Conservation (phyloP, 495 filamentous ascomycete species). For the Aspergillus avenaceus region DNA sequence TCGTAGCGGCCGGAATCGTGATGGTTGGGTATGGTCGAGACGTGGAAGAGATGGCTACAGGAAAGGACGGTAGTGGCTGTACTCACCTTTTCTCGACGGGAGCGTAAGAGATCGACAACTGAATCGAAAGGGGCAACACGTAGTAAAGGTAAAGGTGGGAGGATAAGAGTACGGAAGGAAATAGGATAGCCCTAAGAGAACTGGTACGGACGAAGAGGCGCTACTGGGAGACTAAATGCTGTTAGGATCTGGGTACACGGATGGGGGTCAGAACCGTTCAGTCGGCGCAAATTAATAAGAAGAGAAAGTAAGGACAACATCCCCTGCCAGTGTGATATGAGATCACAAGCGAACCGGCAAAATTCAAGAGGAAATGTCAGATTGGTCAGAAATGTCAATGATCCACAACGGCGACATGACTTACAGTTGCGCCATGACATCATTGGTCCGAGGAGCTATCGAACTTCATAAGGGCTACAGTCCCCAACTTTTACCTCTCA, state of each 20-base stretch:
- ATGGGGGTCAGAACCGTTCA: too few relatives aligned
- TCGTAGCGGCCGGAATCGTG: too few relatives aligned
- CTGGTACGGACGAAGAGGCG: background rate
- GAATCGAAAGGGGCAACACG: background rate
- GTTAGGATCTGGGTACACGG: too few relatives aligned
- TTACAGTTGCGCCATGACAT: slow-evolving; percentile 9
- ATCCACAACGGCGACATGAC: slow-evolving; percentile 1
- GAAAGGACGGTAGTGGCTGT: too few relatives aligned
- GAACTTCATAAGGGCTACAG: background rate
- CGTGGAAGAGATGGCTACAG: too few relatives aligned
- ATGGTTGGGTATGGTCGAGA: too few relatives aligned
- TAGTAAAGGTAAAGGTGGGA: background rate
- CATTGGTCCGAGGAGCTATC: slow-evolving; percentile 8
- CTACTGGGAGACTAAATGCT: background rate
- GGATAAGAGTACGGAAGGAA: background rate
- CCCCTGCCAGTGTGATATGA: slow-evolving; percentile 3
- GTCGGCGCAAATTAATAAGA: background rate
- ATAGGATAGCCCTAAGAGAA: background rate
- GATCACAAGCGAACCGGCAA: slow-evolving; percentile 7
- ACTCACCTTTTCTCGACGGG: too few relatives aligned
- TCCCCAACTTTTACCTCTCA: too few relatives aligned
- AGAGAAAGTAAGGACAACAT: background rate
- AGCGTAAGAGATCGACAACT: too few relatives aligned
- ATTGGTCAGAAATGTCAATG: background rate
- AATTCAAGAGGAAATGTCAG: background rate